Conservation (phyloP, 352 stramenopile species). For the Phytopythium vexans region DNA sequence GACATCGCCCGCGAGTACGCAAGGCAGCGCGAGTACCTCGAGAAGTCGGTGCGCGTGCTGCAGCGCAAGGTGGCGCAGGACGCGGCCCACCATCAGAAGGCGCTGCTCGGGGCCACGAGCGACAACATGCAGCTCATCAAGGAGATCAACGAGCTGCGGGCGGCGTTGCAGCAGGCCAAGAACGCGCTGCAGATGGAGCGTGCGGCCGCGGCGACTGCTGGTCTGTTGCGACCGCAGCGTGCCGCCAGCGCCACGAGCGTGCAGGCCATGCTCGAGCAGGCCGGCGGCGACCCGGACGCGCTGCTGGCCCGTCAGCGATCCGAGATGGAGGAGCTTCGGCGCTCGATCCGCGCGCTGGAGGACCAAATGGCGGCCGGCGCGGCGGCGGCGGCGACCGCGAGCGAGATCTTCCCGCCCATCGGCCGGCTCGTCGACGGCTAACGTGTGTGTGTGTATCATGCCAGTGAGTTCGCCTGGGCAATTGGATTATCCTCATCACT, state of each 20-base stretch:
- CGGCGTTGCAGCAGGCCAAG: conserved; percentile 67
- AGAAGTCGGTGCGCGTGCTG: conserved; percentile 89
- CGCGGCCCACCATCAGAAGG: conserved; percentile 49
- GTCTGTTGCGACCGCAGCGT: conserved; percentile 19
- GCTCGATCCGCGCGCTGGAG: conserved; percentile 73
- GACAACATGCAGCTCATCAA: conserved; percentile 91
- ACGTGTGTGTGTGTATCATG: too few species aligned
- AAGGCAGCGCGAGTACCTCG: conserved; percentile 90
- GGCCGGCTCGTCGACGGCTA: conserved; percentile 31
- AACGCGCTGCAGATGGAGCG: conserved; percentile 79
- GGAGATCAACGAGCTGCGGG: conserved; percentile 92
- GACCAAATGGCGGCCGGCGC: conserved; percentile 39
- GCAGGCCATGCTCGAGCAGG: conserved; percentile 13
- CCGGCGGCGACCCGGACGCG: conserved; percentile 41
- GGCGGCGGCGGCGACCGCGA: conserved; percentile 2
- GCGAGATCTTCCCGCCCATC: conserved; percentile 31
- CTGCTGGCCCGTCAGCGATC: conserved; percentile 51
- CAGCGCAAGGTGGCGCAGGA: conserved; percentile 88
- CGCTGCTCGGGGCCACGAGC: conserved; percentile 57
- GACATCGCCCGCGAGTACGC: conserved; percentile 88
- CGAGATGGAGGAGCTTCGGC: conserved; percentile 77
- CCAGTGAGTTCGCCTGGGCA: too few species aligned
- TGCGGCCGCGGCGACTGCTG: conserved; percentile 29
- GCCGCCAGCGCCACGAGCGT: conserved; percentile 15
- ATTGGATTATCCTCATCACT: too few species aligned